These are phyloP conservation scores for Vigna reflexopilosa DNA, from an alignment of 306 rosid genomes.

Conservation along the genomic window DNA sequence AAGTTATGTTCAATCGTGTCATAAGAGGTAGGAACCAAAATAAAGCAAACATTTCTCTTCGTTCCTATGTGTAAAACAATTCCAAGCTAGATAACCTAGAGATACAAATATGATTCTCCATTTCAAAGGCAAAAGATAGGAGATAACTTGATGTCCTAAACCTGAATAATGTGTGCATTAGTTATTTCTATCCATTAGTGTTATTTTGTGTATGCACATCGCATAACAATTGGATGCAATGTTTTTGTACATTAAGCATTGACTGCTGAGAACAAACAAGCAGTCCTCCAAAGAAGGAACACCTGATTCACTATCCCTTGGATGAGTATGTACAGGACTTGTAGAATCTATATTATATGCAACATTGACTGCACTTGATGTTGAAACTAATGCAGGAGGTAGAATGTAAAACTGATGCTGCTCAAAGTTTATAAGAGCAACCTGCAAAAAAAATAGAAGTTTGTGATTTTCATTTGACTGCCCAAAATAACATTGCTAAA, in stretches of 20 bases:
- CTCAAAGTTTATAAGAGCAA: slow-evolving; percentile 44
- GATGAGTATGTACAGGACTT: slow-evolving; percentile 12
- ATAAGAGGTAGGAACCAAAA: slow-evolving; percentile 33
- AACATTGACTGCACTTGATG: slow-evolving; percentile 39
- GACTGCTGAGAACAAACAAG: slow-evolving; percentile 15
- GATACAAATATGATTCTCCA: slow-evolving; percentile 16
- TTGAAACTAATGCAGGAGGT: slow-evolving; percentile 48
- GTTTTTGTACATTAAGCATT: slow-evolving; percentile 12
- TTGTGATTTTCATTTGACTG: slow-evolving; percentile 21
- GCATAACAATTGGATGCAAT: slow-evolving; percentile 9
- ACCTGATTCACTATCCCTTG: slow-evolving; percentile 54
- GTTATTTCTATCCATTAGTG: neutral
- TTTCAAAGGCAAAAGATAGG: neutral
- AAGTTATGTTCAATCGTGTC: slow-evolving; percentile 17
- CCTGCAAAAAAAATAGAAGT: slow-evolving; percentile 43
- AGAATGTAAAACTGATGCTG: slow-evolving; percentile 51
- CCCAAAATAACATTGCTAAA: neutral
- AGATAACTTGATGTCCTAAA: no score
- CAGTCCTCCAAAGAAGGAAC: neutral
- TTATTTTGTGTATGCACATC: slow-evolving; percentile 2
- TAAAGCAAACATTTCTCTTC: slow-evolving; percentile 17
- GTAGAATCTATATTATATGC: slow-evolving; percentile 46
- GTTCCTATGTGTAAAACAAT: slow-evolving; percentile 1
- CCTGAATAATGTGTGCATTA: neutral
- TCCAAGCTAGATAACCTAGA: neutral